Percentiles rank a stretch among this genome's conserved stretches.
phyloP scores from a whole-genome alignment of 768 basidiomycete genomes.

The Mycena kentingensis region DNA sequence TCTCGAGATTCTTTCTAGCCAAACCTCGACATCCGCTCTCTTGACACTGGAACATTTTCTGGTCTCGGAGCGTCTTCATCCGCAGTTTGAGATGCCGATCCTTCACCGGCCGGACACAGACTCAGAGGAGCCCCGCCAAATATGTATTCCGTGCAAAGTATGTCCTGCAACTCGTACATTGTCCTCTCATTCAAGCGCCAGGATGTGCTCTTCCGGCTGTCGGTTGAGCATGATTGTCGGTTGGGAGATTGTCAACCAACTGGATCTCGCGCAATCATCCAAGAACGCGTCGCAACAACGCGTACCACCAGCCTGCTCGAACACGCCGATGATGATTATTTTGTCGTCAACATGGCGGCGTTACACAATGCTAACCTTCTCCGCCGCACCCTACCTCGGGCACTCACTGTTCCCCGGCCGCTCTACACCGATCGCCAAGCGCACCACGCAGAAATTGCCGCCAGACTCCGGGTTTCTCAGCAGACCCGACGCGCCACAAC shows the following conservation, averaged over 20 bases:
- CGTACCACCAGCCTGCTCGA: constrained; percentile 10
- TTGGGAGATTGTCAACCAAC: constrained; percentile 17
- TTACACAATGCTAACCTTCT: constrained; percentile 30
- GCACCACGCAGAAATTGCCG: background rate
- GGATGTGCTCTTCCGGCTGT: too few relatives aligned
- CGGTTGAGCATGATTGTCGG: constrained; percentile 25
- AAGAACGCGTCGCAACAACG: constrained; percentile 20
- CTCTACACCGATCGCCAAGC: background rate
- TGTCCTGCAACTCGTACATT: background rate
- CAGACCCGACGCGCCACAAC: constrained; percentile 3
- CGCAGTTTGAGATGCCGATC: background rate
- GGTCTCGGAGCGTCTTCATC: background rate
- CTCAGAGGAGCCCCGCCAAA: too few relatives aligned
- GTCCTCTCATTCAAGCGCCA: background rate
- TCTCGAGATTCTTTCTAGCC: background rate
- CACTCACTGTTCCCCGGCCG: background rate
- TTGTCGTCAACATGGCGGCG: constrained; percentile 29
- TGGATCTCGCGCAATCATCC: constrained; percentile 5
- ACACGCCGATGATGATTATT: constrained; percentile 25
- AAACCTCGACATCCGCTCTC: background rate
- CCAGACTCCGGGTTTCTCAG: background rate
- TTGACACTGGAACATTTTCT: background rate
- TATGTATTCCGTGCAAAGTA: background rate
- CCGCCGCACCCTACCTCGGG: constrained; percentile 6
- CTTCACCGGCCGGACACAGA: background rate